A percentile compares a stretch with the other conserved stretches of the same genome.
Conservation (phyloP, 2,329 filamentous ascomycete genomes). For the Immersiporthe knoxdaviesiana region DNA sequence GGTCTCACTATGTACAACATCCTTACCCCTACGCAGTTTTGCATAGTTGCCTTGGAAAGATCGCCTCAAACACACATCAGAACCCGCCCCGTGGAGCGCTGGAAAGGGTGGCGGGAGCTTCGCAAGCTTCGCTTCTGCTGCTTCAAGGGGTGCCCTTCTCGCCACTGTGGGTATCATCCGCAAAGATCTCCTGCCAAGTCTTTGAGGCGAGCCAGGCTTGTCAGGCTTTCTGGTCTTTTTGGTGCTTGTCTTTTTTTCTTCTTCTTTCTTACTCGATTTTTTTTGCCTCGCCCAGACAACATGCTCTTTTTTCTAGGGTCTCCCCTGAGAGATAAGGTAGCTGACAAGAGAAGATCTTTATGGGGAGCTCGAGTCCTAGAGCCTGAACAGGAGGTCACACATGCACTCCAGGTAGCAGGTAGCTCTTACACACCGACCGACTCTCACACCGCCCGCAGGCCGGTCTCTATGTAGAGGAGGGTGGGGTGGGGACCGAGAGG, state of each 20-base stretch:
- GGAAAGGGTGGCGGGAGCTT: background rate
- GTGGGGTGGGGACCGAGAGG: background rate
- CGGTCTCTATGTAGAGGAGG: background rate
- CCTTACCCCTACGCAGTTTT: background rate
- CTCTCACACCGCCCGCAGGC: constrained; percentile 1
- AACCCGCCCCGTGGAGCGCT: background rate
- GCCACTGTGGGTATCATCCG: constrained; percentile 15
- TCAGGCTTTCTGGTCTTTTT: too few relatives aligned
- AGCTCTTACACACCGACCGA: constrained; percentile 1
- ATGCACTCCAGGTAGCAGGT: background rate
- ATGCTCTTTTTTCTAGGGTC: background rate
- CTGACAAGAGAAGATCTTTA: background rate
- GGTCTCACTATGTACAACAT: background rate
- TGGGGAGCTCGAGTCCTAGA: background rate
- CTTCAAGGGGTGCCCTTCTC: background rate
- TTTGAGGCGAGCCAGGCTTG: background rate
- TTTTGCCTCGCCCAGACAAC: background rate
- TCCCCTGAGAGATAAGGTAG: background rate
- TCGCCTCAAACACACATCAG: background rate
- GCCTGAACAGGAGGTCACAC: background rate
- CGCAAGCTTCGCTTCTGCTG: background rate
- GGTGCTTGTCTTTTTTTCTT: too few relatives aligned
- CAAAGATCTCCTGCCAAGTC: background rate
- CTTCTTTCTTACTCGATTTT: background rate
- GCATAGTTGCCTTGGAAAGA: background rate